Percentiles rank a stretch among this genome's conserved stretches.
Conservation (phyloP, 2,329 filamentous ascomycete species). For the Pestalotiopsis sp. region DNA sequence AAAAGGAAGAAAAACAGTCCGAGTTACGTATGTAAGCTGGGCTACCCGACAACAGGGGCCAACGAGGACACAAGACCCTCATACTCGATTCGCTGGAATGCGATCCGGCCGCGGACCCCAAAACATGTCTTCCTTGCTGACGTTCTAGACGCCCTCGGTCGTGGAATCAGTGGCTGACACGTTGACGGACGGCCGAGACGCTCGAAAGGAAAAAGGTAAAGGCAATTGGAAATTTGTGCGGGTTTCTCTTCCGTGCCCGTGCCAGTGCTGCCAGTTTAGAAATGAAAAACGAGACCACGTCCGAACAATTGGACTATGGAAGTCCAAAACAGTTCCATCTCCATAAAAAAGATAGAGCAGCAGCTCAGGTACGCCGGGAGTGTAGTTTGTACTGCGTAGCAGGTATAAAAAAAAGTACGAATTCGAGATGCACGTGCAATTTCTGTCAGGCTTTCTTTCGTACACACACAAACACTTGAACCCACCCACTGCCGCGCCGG, state of each 20-base stretch:
- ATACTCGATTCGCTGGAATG: not conserved
- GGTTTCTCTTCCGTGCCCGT: not conserved
- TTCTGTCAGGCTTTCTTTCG: too few relatives aligned
- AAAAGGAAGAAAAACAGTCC: not conserved
- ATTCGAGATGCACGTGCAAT: not conserved
- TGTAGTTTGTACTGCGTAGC: not conserved
- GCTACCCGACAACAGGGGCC: conserved; percentile 1
- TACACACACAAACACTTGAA: not conserved
- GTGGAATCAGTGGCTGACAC: conserved; percentile 18
- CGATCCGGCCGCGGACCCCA: not conserved
- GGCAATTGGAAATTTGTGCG: not conserved
- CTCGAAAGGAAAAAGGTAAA: not conserved
- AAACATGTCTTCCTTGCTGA: not conserved
- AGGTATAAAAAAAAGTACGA: not conserved
- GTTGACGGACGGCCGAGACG: conserved; percentile 5
- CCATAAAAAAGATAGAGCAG: not conserved
- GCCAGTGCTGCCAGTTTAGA: not conserved
- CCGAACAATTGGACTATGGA: not conserved
- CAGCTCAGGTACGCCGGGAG: not conserved
- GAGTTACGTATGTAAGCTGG: not conserved
- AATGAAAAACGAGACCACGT: not conserved
- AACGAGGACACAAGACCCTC: not conserved
- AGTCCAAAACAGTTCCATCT: not conserved
- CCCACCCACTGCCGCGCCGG: not conserved
- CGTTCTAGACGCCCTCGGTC: not conserved